Evolutionary conservation across 495 filamentous ascomycete genomes (phyloP).

Genomic region (Xylona heveae): DNA sequence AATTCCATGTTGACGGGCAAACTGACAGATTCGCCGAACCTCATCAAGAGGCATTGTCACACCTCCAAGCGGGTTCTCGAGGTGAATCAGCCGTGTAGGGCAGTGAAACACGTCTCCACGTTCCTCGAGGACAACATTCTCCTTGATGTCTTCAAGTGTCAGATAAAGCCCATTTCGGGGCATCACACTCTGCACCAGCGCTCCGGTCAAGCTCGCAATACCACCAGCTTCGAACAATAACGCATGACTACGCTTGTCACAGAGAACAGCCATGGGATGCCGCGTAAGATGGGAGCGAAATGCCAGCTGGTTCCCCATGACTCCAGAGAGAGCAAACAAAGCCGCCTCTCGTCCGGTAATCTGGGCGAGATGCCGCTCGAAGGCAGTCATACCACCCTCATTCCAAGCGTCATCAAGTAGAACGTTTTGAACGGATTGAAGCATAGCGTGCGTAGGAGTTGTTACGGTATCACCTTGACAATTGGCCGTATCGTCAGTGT

Average conservation of each 20-base stretch:
- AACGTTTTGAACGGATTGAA: conserved; percentile 34
- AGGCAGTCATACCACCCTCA: conserved; percentile 18
- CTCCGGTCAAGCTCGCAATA: conserved; percentile 23
- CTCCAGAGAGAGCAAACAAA: conserved; percentile 16
- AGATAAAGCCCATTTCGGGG: conserved; percentile 5
- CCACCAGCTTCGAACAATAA: conserved; percentile 28
- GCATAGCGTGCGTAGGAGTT: conserved; percentile 66
- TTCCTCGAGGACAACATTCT: conserved; percentile 9
- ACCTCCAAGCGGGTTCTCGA: conserved; percentile 17
- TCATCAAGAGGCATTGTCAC: conserved; percentile 15
- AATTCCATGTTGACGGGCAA: conserved; percentile 12
- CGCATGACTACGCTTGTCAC: conserved; percentile 26
- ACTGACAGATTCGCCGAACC: conserved; percentile 14
- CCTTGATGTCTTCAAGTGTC: conserved; percentile 5
- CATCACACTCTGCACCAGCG: conserved; percentile 12
- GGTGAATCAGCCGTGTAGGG: conserved; percentile 15
- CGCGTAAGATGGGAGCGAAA: conserved; percentile 24
- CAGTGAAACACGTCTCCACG: conserved; percentile 16
- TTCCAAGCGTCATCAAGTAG: conserved; percentile 22
- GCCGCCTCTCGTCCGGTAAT: conserved; percentile 18
- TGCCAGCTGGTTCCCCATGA: conserved; percentile 23
- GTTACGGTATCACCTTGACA: conserved; percentile 77
- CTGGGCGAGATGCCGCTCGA: conserved; percentile 17
- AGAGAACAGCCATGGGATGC: conserved; percentile 28
- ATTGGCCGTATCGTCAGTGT: too few relatives aligned